Conservation (phyloP, 345 rosid genomes). For the Boechera stricta region DNA sequence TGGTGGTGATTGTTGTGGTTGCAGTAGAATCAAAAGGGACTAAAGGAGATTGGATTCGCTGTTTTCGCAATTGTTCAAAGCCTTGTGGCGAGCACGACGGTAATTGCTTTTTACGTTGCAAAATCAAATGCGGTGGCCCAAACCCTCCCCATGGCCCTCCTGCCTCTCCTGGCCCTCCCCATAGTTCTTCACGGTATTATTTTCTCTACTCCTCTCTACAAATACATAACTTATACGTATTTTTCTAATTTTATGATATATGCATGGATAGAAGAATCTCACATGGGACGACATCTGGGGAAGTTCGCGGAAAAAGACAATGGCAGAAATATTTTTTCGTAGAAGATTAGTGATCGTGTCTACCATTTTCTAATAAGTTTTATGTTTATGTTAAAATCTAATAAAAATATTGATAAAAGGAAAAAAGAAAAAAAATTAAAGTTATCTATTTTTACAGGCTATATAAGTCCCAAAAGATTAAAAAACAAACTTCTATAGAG, state of each 20-base stretch:
- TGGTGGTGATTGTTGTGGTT: not conserved
- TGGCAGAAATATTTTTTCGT: not conserved
- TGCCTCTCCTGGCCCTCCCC: not conserved
- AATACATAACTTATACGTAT: not conserved
- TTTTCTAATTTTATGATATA: not conserved
- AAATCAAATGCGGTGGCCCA: conserved; percentile 39
- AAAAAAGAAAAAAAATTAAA: not conserved
- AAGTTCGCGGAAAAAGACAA: not conserved
- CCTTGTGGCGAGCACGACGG: not conserved
- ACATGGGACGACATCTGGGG: not conserved
- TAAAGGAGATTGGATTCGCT: not conserved
- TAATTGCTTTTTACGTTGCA: conserved; percentile 19
- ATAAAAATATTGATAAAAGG: not conserved
- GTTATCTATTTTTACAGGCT: not conserved
- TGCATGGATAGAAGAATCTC: conserved; percentile 21
- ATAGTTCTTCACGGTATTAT: conserved; percentile 8
- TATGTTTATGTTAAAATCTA: not conserved
- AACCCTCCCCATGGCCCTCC: conserved; percentile 34
- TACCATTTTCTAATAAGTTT: not conserved
- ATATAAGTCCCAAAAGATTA: not conserved
- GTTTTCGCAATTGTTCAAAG: conserved; percentile 8
- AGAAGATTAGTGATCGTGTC: not conserved
- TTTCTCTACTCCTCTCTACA: not conserved
- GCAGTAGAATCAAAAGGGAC: not conserved
- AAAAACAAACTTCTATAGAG: too few relatives aligned